A percentile compares a stretch with the other conserved stretches of the same genome.
These are phyloP conservation scores for Xylariaceae sp. DNA, from an alignment of 2,329 filamentous ascomycete genomes.

Conservation along the genomic window DNA sequence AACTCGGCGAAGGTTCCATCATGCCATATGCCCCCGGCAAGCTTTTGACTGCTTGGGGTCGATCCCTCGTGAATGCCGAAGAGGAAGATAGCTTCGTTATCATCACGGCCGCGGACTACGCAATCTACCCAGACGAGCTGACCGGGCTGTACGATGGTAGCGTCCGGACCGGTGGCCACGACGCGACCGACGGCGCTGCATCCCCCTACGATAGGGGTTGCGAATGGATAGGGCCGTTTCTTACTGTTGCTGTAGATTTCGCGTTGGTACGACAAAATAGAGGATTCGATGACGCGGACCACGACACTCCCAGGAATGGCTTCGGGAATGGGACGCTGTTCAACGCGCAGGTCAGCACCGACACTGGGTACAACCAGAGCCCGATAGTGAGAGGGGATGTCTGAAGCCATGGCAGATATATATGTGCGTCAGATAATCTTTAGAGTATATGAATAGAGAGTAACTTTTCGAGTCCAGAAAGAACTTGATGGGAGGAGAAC, in stretches of 20 bases:
- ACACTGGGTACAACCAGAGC: slow-evolving; percentile 28
- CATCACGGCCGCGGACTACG: slow-evolving; percentile 33
- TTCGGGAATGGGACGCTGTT: slow-evolving; percentile 31
- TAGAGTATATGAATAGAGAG: not conserved
- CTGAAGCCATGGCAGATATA: slow-evolving; percentile 14
- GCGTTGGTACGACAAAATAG: slow-evolving; percentile 37
- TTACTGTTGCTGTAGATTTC: slow-evolving; percentile 41
- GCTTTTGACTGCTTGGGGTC: slow-evolving; percentile 21
- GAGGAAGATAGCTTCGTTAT: slow-evolving; percentile 27
- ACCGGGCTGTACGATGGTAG: slow-evolving; percentile 27
- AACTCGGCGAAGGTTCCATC: slow-evolving; percentile 33
- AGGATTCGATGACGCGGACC: slow-evolving; percentile 35
- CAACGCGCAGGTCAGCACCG: slow-evolving; percentile 25
- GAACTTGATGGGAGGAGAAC: too few species aligned
- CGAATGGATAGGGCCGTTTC: slow-evolving; percentile 26
- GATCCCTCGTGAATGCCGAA: slow-evolving; percentile 29
- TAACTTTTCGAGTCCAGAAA: too few species aligned
- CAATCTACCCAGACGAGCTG: slow-evolving; percentile 34
- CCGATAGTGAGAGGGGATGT: slow-evolving; percentile 18
- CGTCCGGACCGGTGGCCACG: slow-evolving; percentile 31
- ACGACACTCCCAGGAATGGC: slow-evolving; percentile 36
- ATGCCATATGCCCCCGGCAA: slow-evolving; percentile 32
- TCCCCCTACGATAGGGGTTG: slow-evolving; percentile 29
- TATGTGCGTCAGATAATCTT: too few species aligned
- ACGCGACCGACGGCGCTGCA: slow-evolving; percentile 32